Evolutionary conservation across 2,329 filamentous ascomycete species (phyloP).

Genomic region (Cercospora sp.): DNA sequence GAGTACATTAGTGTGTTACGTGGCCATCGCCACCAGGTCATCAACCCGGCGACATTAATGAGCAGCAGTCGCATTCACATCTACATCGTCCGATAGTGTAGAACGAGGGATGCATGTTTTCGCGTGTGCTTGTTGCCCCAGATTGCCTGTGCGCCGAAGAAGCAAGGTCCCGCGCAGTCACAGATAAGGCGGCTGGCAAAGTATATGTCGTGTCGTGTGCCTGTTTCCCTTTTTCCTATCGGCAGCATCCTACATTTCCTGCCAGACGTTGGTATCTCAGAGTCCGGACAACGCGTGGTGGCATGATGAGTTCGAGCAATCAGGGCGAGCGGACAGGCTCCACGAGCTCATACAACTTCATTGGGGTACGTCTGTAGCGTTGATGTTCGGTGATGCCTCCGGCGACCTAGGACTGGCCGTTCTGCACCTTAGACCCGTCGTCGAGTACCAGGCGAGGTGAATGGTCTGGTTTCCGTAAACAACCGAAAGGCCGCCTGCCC

Average conservation of each 20-base stretch:
- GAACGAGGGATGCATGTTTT: neutral
- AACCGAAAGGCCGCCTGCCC: neutral
- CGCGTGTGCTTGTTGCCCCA: neutral
- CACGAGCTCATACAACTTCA: neutral
- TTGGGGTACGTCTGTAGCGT: constrained; percentile 2
- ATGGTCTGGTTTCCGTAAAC: constrained; percentile 3
- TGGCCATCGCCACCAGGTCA: neutral
- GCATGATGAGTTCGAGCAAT: neutral
- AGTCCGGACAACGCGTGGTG: neutral
- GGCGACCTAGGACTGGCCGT: neutral
- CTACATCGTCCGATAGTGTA: neutral
- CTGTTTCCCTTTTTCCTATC: neutral
- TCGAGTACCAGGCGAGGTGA: neutral
- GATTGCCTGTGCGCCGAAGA: neutral
- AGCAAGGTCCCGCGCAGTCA: neutral
- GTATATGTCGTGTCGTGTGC: neutral
- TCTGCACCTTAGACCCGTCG: neutral
- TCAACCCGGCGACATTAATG: neutral
- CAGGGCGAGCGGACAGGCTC: neutral
- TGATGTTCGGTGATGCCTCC: neutral
- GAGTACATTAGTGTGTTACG: neutral
- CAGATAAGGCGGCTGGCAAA: neutral
- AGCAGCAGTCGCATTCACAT: neutral
- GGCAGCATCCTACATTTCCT: neutral
- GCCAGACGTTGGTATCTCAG: neutral